Base-by-base conservation (phyloP, 202 grass and related monocot species). In the Eragrostis tef region DNA sequence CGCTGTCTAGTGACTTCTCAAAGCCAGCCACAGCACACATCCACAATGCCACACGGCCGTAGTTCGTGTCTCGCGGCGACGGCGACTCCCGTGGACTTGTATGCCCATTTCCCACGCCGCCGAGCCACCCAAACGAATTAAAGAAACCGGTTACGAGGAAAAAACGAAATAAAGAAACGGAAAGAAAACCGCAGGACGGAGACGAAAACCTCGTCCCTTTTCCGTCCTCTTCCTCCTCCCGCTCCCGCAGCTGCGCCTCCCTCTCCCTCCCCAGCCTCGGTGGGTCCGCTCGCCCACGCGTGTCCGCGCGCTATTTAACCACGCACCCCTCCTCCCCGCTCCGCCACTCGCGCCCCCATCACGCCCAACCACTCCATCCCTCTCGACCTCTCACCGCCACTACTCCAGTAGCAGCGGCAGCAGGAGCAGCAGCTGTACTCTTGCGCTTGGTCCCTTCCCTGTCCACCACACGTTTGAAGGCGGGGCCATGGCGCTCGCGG, bases 401-500 rank as follows among this genome's bases (percentile, higher is more conserved):
- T 71, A 65, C 48, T n/a, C 43, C 71, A 19, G 62, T 25, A 13
- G 43, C 74, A 24, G 60, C 16, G 15, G 14, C 45, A 39, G 44
- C 75, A 17, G 11, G 2, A 41, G 59, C 34, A 39, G 53, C 1
- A 27, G 58, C 56, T 59, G 56, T 26, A 26, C 22, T 27, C 60
- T 47, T 9, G 31, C 29, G 21, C 25, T 12, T 7, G 27, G 27
- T 25, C 29, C 75, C 9, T 48, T 24, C 17, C 19, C 16, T 58
- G 27, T n/a, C 59, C 61, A 24, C 77, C 83, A 46, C 71, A 50
- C 85, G 73, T 47, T 16, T 15, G 7, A 52, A 50, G 44, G 3
- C 3, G 58, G 16, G 65, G 65, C 78, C 67, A 86, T 89, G 88
- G 79, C 64, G 73, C 89, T 94, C 85, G 89, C 90, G 5, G 92